A percentile compares a stretch with the other conserved stretches of the same genome.
These are phyloP conservation scores for Pythium apleroticum DNA, from an alignment of 352 stramenopile species.

Conservation along the genomic window DNA sequence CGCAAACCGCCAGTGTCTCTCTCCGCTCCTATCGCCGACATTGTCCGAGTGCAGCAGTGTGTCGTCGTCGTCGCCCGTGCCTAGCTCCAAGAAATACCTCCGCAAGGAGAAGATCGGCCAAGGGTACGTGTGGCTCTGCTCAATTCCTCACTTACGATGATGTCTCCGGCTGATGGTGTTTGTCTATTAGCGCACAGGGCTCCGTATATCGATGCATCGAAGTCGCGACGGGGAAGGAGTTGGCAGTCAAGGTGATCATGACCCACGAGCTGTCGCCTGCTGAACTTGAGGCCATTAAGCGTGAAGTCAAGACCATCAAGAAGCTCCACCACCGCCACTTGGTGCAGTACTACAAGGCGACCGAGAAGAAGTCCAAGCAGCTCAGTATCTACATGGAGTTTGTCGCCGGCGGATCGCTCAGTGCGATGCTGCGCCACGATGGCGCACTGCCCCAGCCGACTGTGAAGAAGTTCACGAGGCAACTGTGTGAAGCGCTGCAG, in stretches of 20 bases:
- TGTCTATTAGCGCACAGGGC: constrained; percentile 42
- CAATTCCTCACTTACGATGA: not conserved
- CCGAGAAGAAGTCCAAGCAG: constrained; percentile 53
- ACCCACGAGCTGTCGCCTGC: constrained; percentile 47
- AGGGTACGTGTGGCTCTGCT: constrained; percentile 39
- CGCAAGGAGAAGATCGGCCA: constrained; percentile 84
- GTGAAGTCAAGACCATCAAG: constrained; percentile 72
- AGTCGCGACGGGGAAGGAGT: constrained; percentile 41
- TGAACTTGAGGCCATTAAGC: constrained; percentile 60
- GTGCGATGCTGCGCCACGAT: constrained; percentile 46
- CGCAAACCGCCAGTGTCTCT: not conserved
- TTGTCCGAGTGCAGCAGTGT: constrained; percentile 33
- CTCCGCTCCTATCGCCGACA: constrained; percentile 25
- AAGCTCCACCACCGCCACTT: constrained; percentile 52
- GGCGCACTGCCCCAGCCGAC: constrained; percentile 44
- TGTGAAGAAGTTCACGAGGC: constrained; percentile 65
- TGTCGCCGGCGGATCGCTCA: constrained; percentile 78
- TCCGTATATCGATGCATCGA: constrained; percentile 76
- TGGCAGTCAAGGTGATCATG: constrained; percentile 72
- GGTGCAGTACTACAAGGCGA: constrained; percentile 65
- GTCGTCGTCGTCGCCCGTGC: constrained; percentile 23
- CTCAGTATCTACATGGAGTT: constrained; percentile 89
- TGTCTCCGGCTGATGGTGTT: not conserved
- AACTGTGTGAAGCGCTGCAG: constrained; percentile 80
- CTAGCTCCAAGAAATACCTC: constrained; percentile 32